Evolutionary conservation across 331 rosid species (phyloP), one percentile per base, ranked within the genome.

Genomic region (Stylosanthes scabra): DNA sequence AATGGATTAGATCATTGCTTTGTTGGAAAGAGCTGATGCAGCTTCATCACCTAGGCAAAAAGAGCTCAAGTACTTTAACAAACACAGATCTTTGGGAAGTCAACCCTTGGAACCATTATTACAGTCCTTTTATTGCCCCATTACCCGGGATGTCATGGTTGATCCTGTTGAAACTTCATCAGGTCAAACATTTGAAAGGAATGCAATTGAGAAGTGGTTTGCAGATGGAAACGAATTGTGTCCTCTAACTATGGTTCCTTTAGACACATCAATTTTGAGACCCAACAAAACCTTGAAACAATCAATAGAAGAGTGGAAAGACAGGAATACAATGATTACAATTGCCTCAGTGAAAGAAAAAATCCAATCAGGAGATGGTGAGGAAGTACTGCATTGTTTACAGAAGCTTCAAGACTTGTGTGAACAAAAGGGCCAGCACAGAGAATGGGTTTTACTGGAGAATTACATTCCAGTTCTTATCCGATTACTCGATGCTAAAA

Each of bases 161-260:
- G 95, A 93, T 37, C 97, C 98, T 59, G 98, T 93, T 27, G 98
- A 93, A 84, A 90, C 96, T 85, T 90, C 97, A 46, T 90, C 98
- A 20, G 98, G 92, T 50, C 98, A 93, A 78, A 92, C 96, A 67
- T 92, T 92, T 85, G 98, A 93, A 86, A 93, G 83, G 81, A 84
- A 59, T 70, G 91, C 97, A 6, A 90, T 88, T 42, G 89, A 88
- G 50, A 88, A 87, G 63, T 93, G 96, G 98, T 83, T 93, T 66
- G 74, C 71, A 47, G 98, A 88, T 25, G 97, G 98, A 29, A 88
- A 88, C 74, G 67, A 28, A 6, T 59, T 28, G 75, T 93, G 98
- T 73, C 98, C 97, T 31, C 66, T 93, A 67, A 93, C 98, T 46
- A 63, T 78, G 88, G 83, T 76, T 58, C 66, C 93, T 27, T 74